Conservation (phyloP, 2,329 filamentous ascomycete species). For the Boeremia exigua region DNA sequence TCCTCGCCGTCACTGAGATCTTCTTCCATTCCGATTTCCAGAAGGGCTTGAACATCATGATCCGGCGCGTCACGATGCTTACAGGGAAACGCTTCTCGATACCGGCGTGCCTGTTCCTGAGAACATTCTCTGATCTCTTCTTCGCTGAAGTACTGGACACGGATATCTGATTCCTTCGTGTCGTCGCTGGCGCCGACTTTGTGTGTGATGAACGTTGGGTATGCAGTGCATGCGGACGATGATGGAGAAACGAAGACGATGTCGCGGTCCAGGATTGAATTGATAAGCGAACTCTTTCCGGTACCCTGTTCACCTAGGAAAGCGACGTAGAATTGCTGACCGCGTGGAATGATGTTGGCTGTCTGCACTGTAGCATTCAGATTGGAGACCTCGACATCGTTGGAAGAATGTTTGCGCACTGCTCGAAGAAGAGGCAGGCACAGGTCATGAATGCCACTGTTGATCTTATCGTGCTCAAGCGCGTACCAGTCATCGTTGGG, state of each 20-base stretch:
- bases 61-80: neutral
- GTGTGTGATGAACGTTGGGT: neutral
- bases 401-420: neutral
- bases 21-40: neutral
- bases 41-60: neutral
- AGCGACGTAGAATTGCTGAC: neutral
- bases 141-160: constrained; percentile 4
- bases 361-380: neutral
- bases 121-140: constrained; percentile 1
- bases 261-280: neutral
- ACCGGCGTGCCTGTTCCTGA: constrained; percentile 11
- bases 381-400: constrained; percentile 1
- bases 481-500: constrained; percentile 11
- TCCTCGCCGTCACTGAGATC: neutral
- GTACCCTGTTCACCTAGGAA: neutral
- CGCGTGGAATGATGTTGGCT: neutral
- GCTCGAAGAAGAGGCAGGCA: constrained; percentile 2
- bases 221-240: neutral
- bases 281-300: neutral
- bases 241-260: neutral
- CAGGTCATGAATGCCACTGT: neutral
- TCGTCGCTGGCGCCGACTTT: constrained; percentile 15
- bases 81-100: neutral
- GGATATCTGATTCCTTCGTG: constrained; percentile 11
- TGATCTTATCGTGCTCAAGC: constrained; percentile 4